Evolutionary conservation across 1,139 yeast genomes (phyloP), one percentile per base, ranked within the genome.

Genomic region (Nematodospora anomalae): DNA sequence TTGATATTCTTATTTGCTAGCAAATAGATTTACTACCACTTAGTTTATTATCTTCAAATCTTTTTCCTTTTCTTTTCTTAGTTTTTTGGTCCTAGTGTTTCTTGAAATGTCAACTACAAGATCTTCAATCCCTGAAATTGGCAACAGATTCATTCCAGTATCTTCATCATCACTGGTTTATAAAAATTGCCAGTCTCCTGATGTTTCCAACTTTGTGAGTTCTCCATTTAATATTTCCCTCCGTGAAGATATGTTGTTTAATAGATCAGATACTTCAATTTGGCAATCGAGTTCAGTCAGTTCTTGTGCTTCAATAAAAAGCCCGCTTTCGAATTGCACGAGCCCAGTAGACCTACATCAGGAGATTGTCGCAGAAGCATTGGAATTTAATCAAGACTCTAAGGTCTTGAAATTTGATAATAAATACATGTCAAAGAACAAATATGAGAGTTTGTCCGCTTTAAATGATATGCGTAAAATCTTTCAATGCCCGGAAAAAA

Each of bases 361-460:
- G 25, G 46, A 45, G 28, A 32, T 42, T 5, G 71, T 79, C 22
- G 80, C 82, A 1, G 64, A 61, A 16, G 81, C 82, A 1, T 55
- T 79, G 27, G 76, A 77, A 4, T 62, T 75, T 39, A 49, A 45
- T n/a, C 44, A 50, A 11, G 48, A 46, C 4, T 49, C 61, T 3
- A 52, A 67, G 29, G 71, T 72, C 2, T 51, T 70, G 21, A 58
- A 50, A 13, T 71, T 67, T 35, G 49, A 28, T 9, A 28, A 26
- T 5, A 26, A 28, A 4, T 23, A 27, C 10, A 21, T 10, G 12
- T 33, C 21, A 10, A 20, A 35, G 21, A 14, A 28, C 25, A 6
- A 28, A 28, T n/a, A n/a, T n/a, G n/a, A n/a, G n/a, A n/a, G n/a
- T n/a, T n/a, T n/a, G n/a, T n/a, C n/a, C n/a, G 12, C 7, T 4